Evolutionary conservation across 805 yeast genomes (phyloP).

Genomic region (Hemisphaericaspora nanyangensis): DNA sequence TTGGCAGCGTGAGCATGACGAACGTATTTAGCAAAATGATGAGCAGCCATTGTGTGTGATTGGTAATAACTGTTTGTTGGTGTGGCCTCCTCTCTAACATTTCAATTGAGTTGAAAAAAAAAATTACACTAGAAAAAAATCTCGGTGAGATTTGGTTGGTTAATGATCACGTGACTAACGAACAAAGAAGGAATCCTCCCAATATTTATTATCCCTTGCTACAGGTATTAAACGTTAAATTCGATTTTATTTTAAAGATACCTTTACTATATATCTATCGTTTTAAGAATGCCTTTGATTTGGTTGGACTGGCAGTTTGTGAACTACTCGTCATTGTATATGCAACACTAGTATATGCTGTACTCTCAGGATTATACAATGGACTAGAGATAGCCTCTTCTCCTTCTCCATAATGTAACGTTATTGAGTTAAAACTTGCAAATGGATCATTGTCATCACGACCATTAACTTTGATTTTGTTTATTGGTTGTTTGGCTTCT

Average conservation of each 20-base stretch:
- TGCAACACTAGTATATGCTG: slow-evolving; percentile 50
- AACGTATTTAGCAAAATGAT: slow-evolving; percentile 36
- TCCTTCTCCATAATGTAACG: slow-evolving; percentile 70
- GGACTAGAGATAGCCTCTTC: slow-evolving; percentile 22
- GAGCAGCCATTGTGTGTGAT: slow-evolving; percentile 37
- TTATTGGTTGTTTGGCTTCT: neutral
- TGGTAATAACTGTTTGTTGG: slow-evolving; percentile 22
- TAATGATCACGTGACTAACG: neutral
- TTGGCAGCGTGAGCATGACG: slow-evolving; percentile 61
- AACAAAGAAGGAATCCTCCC: too few species aligned
- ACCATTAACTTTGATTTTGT: slow-evolving; percentile 16
- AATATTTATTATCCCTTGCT: too few species aligned
- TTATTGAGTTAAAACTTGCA: slow-evolving; percentile 79
- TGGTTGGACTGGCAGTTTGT: slow-evolving; percentile 16
- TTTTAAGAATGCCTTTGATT: slow-evolving; percentile 30
- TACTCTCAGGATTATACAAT: slow-evolving; percentile 39
- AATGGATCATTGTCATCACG: slow-evolving; percentile 61
- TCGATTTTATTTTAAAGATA: too few species aligned
- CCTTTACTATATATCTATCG: too few species aligned
- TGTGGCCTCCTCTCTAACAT: slow-evolving; percentile 15
- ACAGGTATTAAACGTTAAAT: too few species aligned
- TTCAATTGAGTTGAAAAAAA: slow-evolving; percentile 28
- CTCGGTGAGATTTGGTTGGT: slow-evolving; percentile 1
- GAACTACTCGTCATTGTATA: slow-evolving; percentile 43
- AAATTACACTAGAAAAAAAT: neutral